A percentile compares a stretch with the other conserved stretches of the same genome.
These are phyloP conservation scores for Talaromyces wortmannii DNA, from an alignment of 495 filamentous ascomycete species.

Conservation along the genomic window DNA sequence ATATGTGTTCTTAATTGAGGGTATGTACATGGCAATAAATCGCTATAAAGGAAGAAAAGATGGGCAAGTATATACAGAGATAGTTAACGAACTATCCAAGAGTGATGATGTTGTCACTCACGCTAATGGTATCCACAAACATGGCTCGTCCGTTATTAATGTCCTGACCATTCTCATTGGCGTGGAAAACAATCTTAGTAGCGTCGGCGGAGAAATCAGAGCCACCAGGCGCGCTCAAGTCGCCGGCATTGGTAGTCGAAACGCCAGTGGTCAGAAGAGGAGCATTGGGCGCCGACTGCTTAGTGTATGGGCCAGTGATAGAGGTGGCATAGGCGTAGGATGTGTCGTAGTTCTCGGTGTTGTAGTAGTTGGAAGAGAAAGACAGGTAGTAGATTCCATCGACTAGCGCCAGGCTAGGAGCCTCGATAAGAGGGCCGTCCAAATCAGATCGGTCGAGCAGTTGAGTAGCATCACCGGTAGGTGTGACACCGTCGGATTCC, in stretches of 20 bases:
- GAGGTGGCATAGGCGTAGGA: slow-evolving; percentile 44
- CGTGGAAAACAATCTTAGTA: slow-evolving; percentile 45
- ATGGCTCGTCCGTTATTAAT: slow-evolving; percentile 16
- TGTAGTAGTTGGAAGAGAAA: slow-evolving; percentile 52
- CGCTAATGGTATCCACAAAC: slow-evolving; percentile 18
- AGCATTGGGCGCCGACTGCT: slow-evolving; percentile 16
- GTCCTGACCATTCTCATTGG: slow-evolving; percentile 18
- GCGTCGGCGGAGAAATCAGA: slow-evolving; percentile 37
- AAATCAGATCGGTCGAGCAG: slow-evolving; percentile 45
- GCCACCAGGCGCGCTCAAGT: slow-evolving; percentile 42
- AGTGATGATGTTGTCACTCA: not conserved
- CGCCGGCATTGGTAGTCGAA: slow-evolving; percentile 4
- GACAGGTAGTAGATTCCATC: slow-evolving; percentile 49
- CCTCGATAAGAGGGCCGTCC: slow-evolving; percentile 55
- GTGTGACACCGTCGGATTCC: slow-evolving; percentile 41
- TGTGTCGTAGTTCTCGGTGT: slow-evolving; percentile 43
- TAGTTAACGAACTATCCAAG: not conserved
- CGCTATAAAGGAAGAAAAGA: too few species aligned
- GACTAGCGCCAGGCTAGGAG: slow-evolving; percentile 42
- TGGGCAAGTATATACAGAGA: too few species aligned
- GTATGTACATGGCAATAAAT: too few species aligned
- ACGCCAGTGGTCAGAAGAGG: slow-evolving; percentile 34
- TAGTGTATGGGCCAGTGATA: slow-evolving; percentile 26
- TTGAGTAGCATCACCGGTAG: slow-evolving; percentile 35
- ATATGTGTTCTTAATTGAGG: too few species aligned